Evolutionary conservation across 805 yeast species (phyloP).

Genomic region (Candida ortonii): DNA sequence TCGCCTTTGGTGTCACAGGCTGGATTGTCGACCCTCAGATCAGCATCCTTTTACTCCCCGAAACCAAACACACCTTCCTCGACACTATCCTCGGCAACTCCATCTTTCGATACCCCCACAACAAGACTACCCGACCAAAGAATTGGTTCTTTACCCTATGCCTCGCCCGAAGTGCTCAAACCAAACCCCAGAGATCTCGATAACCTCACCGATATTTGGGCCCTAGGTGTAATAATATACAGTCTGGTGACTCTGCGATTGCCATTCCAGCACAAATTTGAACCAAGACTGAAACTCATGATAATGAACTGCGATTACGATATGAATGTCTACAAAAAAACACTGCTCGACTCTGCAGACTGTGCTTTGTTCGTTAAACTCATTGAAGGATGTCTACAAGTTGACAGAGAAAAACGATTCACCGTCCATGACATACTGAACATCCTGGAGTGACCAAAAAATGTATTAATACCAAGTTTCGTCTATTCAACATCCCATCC

Average conservation of each 20-base stretch:
- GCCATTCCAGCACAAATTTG: constrained; percentile 83
- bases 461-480: no score
- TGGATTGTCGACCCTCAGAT: constrained; percentile 4
- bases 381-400: constrained; percentile 52
- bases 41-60: constrained; percentile 6
- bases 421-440: constrained; percentile 40
- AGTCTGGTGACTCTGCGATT: constrained; percentile 70
- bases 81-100: constrained; percentile 6
- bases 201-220: constrained; percentile 84
- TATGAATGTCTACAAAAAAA: constrained; percentile 35
- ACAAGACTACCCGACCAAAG: constrained; percentile 53
- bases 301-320: constrained; percentile 68
- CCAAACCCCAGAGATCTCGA: constrained; percentile 59
- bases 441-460: background rate
- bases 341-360: constrained; percentile 22
- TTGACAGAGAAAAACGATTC: constrained; percentile 51
- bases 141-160: constrained; percentile 90
- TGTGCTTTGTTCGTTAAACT: constrained; percentile 23
- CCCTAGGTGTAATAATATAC: constrained; percentile 75
- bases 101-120: constrained; percentile 2
- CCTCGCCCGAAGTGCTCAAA: constrained; percentile 78
- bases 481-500: no score
- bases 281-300: constrained; percentile 71
- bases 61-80: constrained; percentile 14
- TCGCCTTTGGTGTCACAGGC: constrained; percentile 9